Percentiles rank a stretch among this genome's conserved stretches.
These are phyloP conservation scores for Cadophora sp. DNA, from an alignment of 2,329 filamentous ascomycete species.

Conservation along the genomic window DNA sequence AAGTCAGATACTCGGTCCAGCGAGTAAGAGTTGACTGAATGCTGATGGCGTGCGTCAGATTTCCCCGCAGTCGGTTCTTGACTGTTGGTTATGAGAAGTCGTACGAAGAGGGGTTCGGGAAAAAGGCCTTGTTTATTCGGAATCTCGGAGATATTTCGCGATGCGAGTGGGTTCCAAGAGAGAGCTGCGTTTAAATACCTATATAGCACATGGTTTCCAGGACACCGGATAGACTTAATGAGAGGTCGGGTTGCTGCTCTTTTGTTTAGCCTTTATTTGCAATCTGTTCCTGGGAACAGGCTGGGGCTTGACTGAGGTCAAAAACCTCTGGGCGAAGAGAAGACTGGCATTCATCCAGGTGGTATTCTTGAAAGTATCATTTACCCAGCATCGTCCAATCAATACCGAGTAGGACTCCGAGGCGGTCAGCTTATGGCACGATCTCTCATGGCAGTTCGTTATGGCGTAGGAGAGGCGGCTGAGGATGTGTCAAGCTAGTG, in stretches of 20 bases:
- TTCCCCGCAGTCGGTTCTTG: slow-evolving; percentile 6
- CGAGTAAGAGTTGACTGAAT: slow-evolving; percentile 6
- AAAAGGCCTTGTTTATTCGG: slow-evolving; percentile 6
- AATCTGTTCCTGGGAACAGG: not conserved
- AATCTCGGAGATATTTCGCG: slow-evolving; percentile 13
- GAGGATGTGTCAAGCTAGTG: too few relatives aligned
- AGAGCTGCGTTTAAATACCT: not conserved
- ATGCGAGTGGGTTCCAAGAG: not conserved
- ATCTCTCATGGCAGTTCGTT: too few relatives aligned
- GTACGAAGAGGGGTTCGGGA: slow-evolving; percentile 6
- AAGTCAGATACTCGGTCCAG: slow-evolving; percentile 1
- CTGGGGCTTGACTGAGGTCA: not conserved
- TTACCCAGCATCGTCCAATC: too few relatives aligned
- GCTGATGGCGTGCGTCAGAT: slow-evolving; percentile 9
- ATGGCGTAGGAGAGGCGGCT: too few relatives aligned
- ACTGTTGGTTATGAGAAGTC: not conserved
- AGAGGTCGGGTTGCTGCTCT: not conserved
- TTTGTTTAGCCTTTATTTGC: not conserved
- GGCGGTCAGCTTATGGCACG: too few relatives aligned
- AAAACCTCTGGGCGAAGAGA: not conserved
- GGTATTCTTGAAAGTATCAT: too few relatives aligned
- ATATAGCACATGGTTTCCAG: not conserved
- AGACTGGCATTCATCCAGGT: not conserved
- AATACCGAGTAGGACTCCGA: too few relatives aligned
- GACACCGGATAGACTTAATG: not conserved